Evolutionary conservation across 768 basidiomycete genomes (phyloP).

Genomic region (Lactarius quietus): DNA sequence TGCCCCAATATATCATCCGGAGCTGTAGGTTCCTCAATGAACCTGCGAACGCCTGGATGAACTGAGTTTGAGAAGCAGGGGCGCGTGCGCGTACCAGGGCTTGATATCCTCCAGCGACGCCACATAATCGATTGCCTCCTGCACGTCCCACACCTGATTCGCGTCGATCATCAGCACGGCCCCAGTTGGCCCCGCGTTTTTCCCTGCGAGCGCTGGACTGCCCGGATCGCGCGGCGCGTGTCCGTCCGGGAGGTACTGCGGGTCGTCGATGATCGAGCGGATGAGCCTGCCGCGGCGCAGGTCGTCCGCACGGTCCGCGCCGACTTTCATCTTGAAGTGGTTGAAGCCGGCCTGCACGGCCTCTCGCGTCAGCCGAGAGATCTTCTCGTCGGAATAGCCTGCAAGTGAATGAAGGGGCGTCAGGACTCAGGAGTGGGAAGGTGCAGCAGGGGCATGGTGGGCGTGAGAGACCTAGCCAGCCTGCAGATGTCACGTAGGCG

Average conservation of each 20-base stretch:
- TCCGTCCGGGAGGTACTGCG: slow-evolving; percentile 68
- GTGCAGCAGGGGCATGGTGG: neutral
- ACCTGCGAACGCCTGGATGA: slow-evolving; percentile 46
- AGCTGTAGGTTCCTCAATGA: slow-evolving; percentile 92
- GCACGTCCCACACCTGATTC: slow-evolving; percentile 96
- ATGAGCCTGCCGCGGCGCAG: slow-evolving; percentile 85
- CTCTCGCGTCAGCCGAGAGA: slow-evolving; percentile 80
- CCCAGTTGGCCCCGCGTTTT: slow-evolving; percentile 94
- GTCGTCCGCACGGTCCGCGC: slow-evolving; percentile 76
- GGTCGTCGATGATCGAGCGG: slow-evolving; percentile 93
- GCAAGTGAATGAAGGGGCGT: neutral
- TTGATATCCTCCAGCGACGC: slow-evolving; percentile 71
- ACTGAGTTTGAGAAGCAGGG: neutral
- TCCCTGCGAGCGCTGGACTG: slow-evolving; percentile 64
- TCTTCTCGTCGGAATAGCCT: slow-evolving; percentile 93
- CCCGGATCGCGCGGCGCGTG: slow-evolving; percentile 55
- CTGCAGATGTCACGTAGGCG: slow-evolving; percentile 90
- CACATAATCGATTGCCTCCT: slow-evolving; percentile 90
- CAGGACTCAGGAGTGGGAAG: neutral
- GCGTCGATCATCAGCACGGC: slow-evolving; percentile 96
- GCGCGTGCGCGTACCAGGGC: slow-evolving; percentile 67
- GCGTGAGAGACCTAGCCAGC: slow-evolving; percentile 67
- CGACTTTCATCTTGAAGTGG: slow-evolving; percentile 99
- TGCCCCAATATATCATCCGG: slow-evolving; percentile 89
- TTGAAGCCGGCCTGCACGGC: slow-evolving; percentile 87